phyloP scores from a whole-genome alignment of 371 early-diverging fungal genomes.

The Dinochytrium kinnereticum region DNA sequence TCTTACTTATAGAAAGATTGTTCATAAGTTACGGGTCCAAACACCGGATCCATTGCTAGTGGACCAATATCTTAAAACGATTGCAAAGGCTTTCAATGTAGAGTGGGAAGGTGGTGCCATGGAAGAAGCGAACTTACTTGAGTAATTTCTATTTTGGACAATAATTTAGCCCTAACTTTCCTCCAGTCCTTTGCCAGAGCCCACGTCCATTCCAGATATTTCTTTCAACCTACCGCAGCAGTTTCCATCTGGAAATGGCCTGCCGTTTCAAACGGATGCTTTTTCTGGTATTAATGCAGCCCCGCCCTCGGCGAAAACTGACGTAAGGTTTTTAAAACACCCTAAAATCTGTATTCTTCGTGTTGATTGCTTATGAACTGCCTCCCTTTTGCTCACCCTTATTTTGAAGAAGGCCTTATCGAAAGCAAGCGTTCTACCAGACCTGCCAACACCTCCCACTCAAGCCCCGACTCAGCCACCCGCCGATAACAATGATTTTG shows the following conservation, averaged over 20 bases:
- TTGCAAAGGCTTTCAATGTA: constrained; percentile 82
- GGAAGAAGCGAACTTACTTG: constrained; percentile 9
- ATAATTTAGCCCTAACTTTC: not conserved
- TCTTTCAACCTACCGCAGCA: constrained; percentile 9
- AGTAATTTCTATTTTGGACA: not conserved
- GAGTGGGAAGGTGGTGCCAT: constrained; percentile 58
- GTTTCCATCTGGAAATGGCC: not conserved
- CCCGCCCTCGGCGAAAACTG: not conserved
- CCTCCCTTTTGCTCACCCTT: too few species aligned
- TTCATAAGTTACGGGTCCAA: constrained; percentile 76
- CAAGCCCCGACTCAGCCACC: constrained; percentile 6
- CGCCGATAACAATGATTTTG: constrained; percentile 52
- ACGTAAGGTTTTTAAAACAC: not conserved
- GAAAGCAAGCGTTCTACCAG: not conserved
- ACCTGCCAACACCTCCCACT: not conserved
- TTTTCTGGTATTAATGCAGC: too few species aligned
- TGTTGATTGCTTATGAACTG: too few species aligned
- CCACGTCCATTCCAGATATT: not conserved
- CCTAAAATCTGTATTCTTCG: too few species aligned
- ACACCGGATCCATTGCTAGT: constrained; percentile 83
- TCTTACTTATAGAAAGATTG: constrained; percentile 62
- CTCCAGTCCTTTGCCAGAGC: not conserved
- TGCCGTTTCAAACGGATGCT: too few species aligned
- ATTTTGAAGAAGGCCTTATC: too few species aligned
- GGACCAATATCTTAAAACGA: constrained; percentile 84